These are phyloP conservation scores for Bertia moriformis DNA, from an alignment of 2,329 filamentous ascomycete species.

Conservation along the genomic window DNA sequence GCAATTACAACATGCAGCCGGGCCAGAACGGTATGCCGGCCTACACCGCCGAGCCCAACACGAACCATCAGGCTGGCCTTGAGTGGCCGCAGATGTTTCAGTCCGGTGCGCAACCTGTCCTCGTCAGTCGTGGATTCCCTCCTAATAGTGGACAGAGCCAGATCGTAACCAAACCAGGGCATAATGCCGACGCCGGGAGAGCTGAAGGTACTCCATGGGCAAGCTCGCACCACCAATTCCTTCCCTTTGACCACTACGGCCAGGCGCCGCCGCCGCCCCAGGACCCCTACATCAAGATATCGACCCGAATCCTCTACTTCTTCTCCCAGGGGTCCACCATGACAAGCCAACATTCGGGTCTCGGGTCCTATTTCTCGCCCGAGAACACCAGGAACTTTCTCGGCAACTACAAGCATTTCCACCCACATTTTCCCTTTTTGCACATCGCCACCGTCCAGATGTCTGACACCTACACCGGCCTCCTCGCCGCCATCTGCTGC, in stretches of 20 bases:
- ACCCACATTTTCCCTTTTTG: conserved; percentile 59
- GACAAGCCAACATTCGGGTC: conserved; percentile 33
- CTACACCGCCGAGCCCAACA: conserved; percentile 40
- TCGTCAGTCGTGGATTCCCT: conserved; percentile 45
- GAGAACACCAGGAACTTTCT: conserved; percentile 60
- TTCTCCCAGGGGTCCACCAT: conserved; percentile 38
- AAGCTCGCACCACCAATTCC: conserved; percentile 23
- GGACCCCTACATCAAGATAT: conserved; percentile 37
- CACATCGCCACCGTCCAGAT: conserved; percentile 60
- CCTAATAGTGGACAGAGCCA: conserved; percentile 56
- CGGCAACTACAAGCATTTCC: conserved; percentile 57
- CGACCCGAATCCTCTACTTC: conserved; percentile 40
- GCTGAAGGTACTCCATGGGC: conserved; percentile 26
- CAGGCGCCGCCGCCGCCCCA: conserved; percentile 27
- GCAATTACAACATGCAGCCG: conserved; percentile 48
- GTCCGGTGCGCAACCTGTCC: conserved; percentile 48
- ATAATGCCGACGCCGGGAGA: conserved; percentile 36
- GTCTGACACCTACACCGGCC: conserved; percentile 47
- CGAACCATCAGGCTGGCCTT: conserved; percentile 47
- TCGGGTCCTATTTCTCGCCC: conserved; percentile 41
- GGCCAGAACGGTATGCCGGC: conserved; percentile 50
- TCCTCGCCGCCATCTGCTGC: conserved; percentile 57
- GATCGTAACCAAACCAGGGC: conserved; percentile 56
- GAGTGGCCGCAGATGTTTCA: conserved; percentile 73
- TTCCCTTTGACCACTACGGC: conserved; percentile 34